These are phyloP conservation scores for Zygotorulaspora florentina DNA, from an alignment of 805 yeast genomes.

Conservation along the genomic window DNA sequence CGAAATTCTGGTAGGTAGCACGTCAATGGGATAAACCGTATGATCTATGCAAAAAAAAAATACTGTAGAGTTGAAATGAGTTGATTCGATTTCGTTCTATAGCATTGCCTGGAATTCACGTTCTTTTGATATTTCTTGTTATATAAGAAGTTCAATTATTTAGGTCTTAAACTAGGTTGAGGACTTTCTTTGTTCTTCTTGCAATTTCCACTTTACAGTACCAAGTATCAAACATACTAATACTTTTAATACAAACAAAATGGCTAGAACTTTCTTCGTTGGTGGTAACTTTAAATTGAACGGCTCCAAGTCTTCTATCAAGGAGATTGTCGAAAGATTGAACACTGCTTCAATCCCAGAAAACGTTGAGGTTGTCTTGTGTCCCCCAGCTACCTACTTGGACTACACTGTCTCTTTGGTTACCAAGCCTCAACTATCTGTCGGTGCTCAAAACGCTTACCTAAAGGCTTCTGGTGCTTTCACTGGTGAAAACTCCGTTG, in stretches of 20 bases:
- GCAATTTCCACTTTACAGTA: too few species aligned
- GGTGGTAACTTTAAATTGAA: constrained; percentile 99
- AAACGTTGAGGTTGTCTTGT: constrained; percentile 86
- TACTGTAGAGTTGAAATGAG: neutral
- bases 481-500: constrained; percentile 95
- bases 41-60: neutral
- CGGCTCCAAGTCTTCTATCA: constrained; percentile 85
- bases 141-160: neutral
- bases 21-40: neutral
- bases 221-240: neutral
- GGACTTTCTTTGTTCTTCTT: too few species aligned
- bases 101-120: neutral
- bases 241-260: constrained; percentile 13
- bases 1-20: too few species aligned
- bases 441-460: constrained; percentile 91
- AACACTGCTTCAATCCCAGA: constrained; percentile 72
- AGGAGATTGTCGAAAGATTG: constrained; percentile 75
- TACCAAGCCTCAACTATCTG: constrained; percentile 66
- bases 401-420: constrained; percentile 65
- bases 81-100: neutral
- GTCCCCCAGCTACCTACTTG: constrained; percentile 95
- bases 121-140: neutral
- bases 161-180: too few species aligned
- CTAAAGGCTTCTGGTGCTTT: constrained; percentile 89
- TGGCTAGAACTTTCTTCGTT: constrained; percentile 91